These are phyloP conservation scores for Boletus sp. DNA, from an alignment of 1,284 basidiomycete genomes.

Conservation along the genomic window DNA sequence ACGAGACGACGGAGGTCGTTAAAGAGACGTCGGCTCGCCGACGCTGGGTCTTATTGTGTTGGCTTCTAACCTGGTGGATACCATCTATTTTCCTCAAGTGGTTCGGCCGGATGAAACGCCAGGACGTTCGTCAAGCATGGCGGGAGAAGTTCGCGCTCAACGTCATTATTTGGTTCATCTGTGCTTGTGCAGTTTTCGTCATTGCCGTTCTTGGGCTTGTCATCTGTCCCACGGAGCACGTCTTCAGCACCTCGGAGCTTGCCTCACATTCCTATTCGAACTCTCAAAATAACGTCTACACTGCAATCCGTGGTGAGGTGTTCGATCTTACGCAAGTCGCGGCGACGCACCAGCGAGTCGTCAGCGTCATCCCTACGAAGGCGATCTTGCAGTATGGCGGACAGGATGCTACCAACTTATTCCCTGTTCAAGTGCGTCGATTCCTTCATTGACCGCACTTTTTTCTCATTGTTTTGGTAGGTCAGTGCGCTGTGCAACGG, in stretches of 20 bases:
- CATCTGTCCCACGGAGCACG: constrained; percentile 93
- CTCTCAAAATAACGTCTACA: constrained; percentile 73
- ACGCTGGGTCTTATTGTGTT: constrained; percentile 86
- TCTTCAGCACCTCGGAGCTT: constrained; percentile 80
- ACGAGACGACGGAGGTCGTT: constrained; percentile 84
- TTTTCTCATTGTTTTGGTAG: constrained; percentile 34
- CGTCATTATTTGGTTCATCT: constrained; percentile 94
- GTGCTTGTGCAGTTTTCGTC: constrained; percentile 85
- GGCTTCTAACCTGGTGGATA: constrained; percentile 91
- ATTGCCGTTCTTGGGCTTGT: constrained; percentile 85
- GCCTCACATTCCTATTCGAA: constrained; percentile 62
- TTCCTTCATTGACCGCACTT: neutral
- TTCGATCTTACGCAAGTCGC: constrained; percentile 72
- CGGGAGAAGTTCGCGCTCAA: constrained; percentile 96
- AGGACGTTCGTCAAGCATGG: constrained; percentile 95
- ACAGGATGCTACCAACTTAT: constrained; percentile 69
- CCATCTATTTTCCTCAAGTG: constrained; percentile 70
- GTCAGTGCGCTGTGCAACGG: constrained; percentile 94
- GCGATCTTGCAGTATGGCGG: constrained; percentile 84
- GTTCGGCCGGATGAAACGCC: constrained; percentile 87
- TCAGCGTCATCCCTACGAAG: constrained; percentile 75
- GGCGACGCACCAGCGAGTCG: constrained; percentile 59
- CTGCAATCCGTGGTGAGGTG: constrained; percentile 88
- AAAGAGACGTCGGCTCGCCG: constrained; percentile 77
- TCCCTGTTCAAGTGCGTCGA: constrained; percentile 83